These are phyloP conservation scores for Cenococcum geophilum DNA, from an alignment of 495 filamentous ascomycete genomes.

Conservation along the genomic window DNA sequence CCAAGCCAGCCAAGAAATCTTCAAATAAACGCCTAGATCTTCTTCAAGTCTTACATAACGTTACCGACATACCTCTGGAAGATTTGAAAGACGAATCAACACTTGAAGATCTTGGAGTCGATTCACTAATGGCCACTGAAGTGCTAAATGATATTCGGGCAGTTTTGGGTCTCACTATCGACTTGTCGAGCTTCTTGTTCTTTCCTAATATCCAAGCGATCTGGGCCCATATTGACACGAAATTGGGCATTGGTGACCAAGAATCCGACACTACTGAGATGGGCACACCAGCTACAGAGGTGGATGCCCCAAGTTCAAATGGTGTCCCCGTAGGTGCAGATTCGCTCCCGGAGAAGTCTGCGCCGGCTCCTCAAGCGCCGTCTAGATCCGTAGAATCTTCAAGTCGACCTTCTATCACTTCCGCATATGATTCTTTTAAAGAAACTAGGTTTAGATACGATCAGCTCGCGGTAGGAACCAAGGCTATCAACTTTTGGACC, in stretches of 20 bases:
- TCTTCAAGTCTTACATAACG: not conserved
- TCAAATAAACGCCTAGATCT: not conserved
- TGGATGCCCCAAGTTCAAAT: not conserved
- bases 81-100: not conserved
- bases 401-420: not conserved
- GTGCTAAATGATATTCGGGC: slow-evolving; percentile 38
- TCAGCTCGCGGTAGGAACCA: slow-evolving; percentile 1
- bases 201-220: slow-evolving; percentile 1
- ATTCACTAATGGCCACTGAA: slow-evolving; percentile 40
- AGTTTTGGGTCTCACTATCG: slow-evolving; percentile 19
- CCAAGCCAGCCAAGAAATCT: not conserved
- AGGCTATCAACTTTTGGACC: slow-evolving; percentile 20
- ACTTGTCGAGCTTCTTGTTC: slow-evolving; percentile 7
- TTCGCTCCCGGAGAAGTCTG: not conserved
- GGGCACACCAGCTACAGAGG: not conserved
- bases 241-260: not conserved
- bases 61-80: not conserved
- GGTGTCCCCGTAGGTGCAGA: not conserved
- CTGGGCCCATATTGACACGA: not conserved
- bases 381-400: not conserved
- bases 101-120: slow-evolving; percentile 13
- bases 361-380: not conserved
- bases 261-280: not conserved
- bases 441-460: slow-evolving; percentile 13
- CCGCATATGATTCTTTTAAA: slow-evolving; percentile 12